These are phyloP conservation scores for Lactuca sativa DNA, from an alignment of 129 eudicot species.

Conservation along the genomic window DNA sequence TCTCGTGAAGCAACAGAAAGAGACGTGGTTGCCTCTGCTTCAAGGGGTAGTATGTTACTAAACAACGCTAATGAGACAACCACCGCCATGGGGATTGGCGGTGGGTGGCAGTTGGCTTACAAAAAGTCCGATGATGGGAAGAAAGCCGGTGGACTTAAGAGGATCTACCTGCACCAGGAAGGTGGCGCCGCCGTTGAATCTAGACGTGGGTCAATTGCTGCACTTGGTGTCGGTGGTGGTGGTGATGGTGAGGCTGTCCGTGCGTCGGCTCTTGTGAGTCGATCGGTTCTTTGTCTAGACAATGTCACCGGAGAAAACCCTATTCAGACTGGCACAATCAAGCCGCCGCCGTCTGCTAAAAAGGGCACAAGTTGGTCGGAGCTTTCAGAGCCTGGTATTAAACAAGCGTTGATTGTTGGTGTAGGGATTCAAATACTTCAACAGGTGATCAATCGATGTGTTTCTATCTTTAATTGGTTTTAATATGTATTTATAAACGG, in stretches of 20 bases:
- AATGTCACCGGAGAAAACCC: slow-evolving; percentile 41
- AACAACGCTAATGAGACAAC: slow-evolving; percentile 41
- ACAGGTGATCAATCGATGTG: slow-evolving; percentile 52
- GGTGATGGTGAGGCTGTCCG: slow-evolving; percentile 60
- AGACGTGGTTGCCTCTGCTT: slow-evolving; percentile 32
- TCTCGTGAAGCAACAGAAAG: slow-evolving; percentile 58
- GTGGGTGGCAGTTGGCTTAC: slow-evolving; percentile 97
- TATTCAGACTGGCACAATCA: slow-evolving; percentile 40
- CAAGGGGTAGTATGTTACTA: slow-evolving; percentile 31
- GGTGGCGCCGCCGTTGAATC: slow-evolving; percentile 43
- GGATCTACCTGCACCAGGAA: slow-evolving; percentile 82
- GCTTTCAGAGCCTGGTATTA: slow-evolving; percentile 83
- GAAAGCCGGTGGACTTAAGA: slow-evolving; percentile 53
- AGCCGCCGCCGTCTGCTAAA: slow-evolving; percentile 40
- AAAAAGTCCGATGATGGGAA: slow-evolving; percentile 57
- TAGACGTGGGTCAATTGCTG: slow-evolving; percentile 57
- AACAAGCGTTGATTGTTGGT: slow-evolving; percentile 86
- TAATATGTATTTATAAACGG: not conserved
- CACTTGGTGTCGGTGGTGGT: slow-evolving; percentile 42
- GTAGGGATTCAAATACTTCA: slow-evolving; percentile 93
- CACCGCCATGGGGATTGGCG: slow-evolving; percentile 78
- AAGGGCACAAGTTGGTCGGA: slow-evolving; percentile 65
- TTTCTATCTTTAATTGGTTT: not conserved
- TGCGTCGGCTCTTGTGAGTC: slow-evolving; percentile 89
- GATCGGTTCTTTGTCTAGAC: slow-evolving; percentile 57